Evolutionary conservation across 768 basidiomycete genomes (phyloP), one percentile per base, ranked within the genome.

Genomic region (Leccinum boreale): DNA sequence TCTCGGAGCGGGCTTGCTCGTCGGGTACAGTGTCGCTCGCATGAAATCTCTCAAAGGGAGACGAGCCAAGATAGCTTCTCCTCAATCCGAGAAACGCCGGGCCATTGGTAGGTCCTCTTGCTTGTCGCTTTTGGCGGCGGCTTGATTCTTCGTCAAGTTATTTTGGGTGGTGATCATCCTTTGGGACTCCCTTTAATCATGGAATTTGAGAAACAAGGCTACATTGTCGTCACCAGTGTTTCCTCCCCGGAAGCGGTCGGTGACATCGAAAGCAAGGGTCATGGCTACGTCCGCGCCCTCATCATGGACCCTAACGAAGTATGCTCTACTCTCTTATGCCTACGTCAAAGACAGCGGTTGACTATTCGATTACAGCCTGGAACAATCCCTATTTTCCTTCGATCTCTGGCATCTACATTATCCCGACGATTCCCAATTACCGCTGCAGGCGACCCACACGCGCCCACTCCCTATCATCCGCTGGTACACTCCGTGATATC

Each of bases 271-370:
- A 76, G 75, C 35, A 75, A 77, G 59, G 82, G 84, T 24, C 78
- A 86, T 61, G 94, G 94, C 26, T 93, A 83, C 70, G 82, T 93
- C 56, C 86, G 87, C 52, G 92, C 87, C 1, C 81, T 94, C 56
- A 85, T 94, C 29, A 81, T 94, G 42, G 87, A 94, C 72, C 87
- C 92, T 0, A 78, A 77, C 53, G 86, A 92, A 79, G 92, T 89
- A 66, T 45, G 79, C 61, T 44, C 11, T 10, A 14, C 23, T 47
- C 42, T 19, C 54, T 14, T 36, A 29, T 36, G 6, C 35, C 15
- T n/a, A 42, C 24, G 6, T 21, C 5, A 3, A 19, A 21, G 33
- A 54, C 15, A 56, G 23, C 26, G 11, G 15, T 45, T 58, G 49
- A 73, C n/a, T 17, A 9, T 55, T 52, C 35, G 28, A 36, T 51